Base-by-base conservation (phyloP, 257 asterid species). In the Jacaranda copaia region DNA sequence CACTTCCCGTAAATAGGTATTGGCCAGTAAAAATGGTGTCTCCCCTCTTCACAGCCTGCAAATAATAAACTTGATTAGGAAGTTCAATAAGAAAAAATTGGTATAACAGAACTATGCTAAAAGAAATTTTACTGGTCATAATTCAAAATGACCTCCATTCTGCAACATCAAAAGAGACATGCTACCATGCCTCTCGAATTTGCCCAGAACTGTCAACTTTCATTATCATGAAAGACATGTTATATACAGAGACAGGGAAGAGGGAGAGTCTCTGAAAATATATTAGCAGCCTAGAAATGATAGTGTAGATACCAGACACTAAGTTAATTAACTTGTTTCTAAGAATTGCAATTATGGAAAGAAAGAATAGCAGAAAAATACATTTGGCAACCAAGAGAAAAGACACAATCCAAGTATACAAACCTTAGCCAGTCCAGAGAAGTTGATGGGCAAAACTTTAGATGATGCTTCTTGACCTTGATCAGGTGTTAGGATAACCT, bases 11-110 rank as follows among this genome's bases (percentile, higher is more conserved):
- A 79, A 93, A 93, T 73, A 93, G 86, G 84, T 93, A 93, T 73
- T 91, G 98, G 56, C 98, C 98, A 67, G 89, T 85, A 82, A 93
- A 93, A 84, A 93, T 91, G 76, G 94, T 93, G 78, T 93, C 97
- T 43, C 97, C 97, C 73, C 78, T 82, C 85, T 91, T 91, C 83
- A 91, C 96, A 53, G 94, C 94, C 97, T 93, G 89, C 79, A 77
- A 20, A 58, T 55, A 45, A 25, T 11, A 72, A 72, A 66, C 39
- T 72, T 39, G 60, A 70, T 81, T 76, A 75, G 43, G 35, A n/a
- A 69, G 14, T 43, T 43, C 35, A 78, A 53, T n/a, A 11, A 18
- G 57, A 6, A 58, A 66, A 18, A 35, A 15, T 53, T 53, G 11
- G 12, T 4, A 48, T 25, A 58, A 63, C 48, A 48, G 46, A 74